Conservation (phyloP, 2,329 filamentous ascomycete genomes). For the Hysterium pulicare region DNA sequence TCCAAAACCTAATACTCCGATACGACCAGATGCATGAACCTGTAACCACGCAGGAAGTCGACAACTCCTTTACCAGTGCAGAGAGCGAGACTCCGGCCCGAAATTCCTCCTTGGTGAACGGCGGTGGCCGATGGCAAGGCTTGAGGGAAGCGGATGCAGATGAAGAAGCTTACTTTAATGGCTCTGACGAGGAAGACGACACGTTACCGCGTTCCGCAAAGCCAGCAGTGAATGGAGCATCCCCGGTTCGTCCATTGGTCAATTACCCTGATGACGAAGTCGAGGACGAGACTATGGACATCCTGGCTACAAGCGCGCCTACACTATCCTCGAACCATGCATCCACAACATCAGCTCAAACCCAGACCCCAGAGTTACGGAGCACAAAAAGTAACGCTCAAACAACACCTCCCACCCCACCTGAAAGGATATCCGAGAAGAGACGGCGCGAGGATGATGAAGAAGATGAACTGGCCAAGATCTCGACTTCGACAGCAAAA, state of each 20-base stretch:
- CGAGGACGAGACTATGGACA: conserved; percentile 55
- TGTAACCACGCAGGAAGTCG: conserved; percentile 56
- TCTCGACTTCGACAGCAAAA: conserved; percentile 55
- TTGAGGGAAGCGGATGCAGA: conserved; percentile 80
- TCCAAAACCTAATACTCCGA: conserved; percentile 68
- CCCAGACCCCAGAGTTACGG: conserved; percentile 23
- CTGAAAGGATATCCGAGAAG: conserved; percentile 82
- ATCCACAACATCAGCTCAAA: conserved; percentile 19
- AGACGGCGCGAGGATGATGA: conserved; percentile 89
- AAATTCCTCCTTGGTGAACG: conserved; percentile 50
- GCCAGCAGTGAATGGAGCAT: conserved; percentile 58
- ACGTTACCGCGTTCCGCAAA: conserved; percentile 38
- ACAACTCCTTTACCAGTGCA: conserved; percentile 69
- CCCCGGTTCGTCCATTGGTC: conserved; percentile 67
- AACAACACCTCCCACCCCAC: conserved; percentile 35
- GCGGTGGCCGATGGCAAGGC: conserved; percentile 61
- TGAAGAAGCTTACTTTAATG: conserved; percentile 93
- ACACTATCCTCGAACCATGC: conserved; percentile 23
- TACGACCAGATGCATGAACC: conserved; percentile 69
- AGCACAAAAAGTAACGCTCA: conserved; percentile 20
- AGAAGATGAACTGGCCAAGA: conserved; percentile 84
- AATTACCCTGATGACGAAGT: conserved; percentile 92
- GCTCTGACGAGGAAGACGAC: conserved; percentile 78
- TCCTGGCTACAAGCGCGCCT: conserved; percentile 46
- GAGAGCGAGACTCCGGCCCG: conserved; percentile 49